phyloP scores from a whole-genome alignment of 805 yeast species.

The Teunomyces panamensis region DNA sequence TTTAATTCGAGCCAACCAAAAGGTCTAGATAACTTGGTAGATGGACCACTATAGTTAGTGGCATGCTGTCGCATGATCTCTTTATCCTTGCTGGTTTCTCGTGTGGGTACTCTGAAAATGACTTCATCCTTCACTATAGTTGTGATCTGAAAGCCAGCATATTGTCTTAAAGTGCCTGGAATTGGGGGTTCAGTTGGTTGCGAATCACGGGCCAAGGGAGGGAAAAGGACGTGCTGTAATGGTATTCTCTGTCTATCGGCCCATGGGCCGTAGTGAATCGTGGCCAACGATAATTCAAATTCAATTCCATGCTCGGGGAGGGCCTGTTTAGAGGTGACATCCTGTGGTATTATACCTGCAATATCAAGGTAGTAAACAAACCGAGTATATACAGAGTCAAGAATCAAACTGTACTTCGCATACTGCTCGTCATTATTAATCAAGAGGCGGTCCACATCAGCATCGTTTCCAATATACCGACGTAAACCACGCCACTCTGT shows the following conservation, averaged over 20 bases:
- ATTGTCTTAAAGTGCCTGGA: constrained; percentile 54
- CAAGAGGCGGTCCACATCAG: constrained; percentile 24
- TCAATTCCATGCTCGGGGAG: constrained; percentile 56
- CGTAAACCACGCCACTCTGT: constrained; percentile 73
- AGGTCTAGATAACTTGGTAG: constrained; percentile 45
- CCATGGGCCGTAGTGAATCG: constrained; percentile 92
- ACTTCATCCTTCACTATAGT: constrained; percentile 62
- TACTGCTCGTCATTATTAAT: constrained; percentile 61
- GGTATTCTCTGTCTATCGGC: constrained; percentile 79
- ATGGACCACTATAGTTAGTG: constrained; percentile 4
- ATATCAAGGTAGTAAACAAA: constrained; percentile 65
- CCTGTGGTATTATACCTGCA: constrained; percentile 48
- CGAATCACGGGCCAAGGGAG: constrained; percentile 60
- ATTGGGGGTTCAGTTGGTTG: constrained; percentile 25
- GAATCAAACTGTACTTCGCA: constrained; percentile 70
- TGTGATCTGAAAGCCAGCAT: constrained; percentile 54
- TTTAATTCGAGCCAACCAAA: constrained; percentile 92
- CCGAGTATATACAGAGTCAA: constrained; percentile 58
- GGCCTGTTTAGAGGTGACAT: constrained; percentile 28
- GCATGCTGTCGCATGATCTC: constrained; percentile 17
- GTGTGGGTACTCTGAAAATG: constrained; percentile 70
- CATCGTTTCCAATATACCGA: constrained; percentile 54
- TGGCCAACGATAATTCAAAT: constrained; percentile 55
- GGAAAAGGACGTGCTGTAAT: constrained; percentile 65
- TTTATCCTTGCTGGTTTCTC: constrained; percentile 79